Conservation (phyloP, 1,284 basidiomycete species). For the Singerocomus rubriflavus region DNA sequence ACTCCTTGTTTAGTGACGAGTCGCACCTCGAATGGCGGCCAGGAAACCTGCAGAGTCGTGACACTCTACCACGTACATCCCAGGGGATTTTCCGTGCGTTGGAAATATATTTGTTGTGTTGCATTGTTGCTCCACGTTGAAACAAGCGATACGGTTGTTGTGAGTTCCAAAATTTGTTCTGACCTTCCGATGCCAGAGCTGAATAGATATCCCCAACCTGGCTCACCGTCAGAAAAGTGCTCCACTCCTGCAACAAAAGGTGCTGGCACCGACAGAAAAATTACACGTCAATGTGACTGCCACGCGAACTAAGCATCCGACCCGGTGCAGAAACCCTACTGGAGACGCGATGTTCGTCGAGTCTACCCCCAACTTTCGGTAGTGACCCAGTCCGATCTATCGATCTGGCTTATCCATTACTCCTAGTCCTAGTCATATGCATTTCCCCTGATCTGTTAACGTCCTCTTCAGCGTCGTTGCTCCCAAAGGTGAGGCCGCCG, state of each 20-base stretch:
- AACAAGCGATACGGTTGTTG: slow-evolving; percentile 68
- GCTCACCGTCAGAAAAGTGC: slow-evolving; percentile 82
- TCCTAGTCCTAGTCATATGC: slow-evolving; percentile 66
- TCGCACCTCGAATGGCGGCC: slow-evolving; percentile 50
- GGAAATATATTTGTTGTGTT: background rate
- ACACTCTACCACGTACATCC: slow-evolving; percentile 86
- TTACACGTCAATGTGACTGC: background rate
- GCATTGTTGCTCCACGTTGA: slow-evolving; percentile 8
- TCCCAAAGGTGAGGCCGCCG: slow-evolving; percentile 46
- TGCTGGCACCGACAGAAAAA: slow-evolving; percentile 30
- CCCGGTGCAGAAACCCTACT: slow-evolving; percentile 84
- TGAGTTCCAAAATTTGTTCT: slow-evolving; percentile 89
- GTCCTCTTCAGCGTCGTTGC: slow-evolving; percentile 49
- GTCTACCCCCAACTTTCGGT: slow-evolving; percentile 87
- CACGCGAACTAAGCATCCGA: slow-evolving; percentile 59
- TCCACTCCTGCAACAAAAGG: slow-evolving; percentile 86
- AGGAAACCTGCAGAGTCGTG: slow-evolving; percentile 72
- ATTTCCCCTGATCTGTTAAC: slow-evolving; percentile 10
- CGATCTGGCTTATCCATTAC: slow-evolving; percentile 79
- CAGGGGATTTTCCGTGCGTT: slow-evolving; percentile 80
- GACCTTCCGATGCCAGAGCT: slow-evolving; percentile 79
- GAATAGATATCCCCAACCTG: slow-evolving; percentile 85
- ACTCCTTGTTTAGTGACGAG: background rate
- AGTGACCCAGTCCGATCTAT: slow-evolving; percentile 78
- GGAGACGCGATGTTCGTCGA: slow-evolving; percentile 91